Evolutionary conservation across 73 alveolate species (phyloP).

Genomic region (Tetrahymena malaccensis): DNA sequence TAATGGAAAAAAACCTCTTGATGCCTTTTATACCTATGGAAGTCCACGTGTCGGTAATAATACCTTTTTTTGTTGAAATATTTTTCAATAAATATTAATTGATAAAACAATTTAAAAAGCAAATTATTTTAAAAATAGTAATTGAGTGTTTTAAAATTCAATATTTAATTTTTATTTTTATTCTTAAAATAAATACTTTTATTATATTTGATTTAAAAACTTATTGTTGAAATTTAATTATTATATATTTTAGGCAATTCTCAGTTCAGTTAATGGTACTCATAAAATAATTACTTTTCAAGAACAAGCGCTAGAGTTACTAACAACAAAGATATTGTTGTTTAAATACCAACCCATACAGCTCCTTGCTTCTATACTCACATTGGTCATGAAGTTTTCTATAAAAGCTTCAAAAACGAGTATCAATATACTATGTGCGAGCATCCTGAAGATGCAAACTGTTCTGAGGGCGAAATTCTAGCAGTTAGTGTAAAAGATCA

Average conservation of each 20-base stretch:
- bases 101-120: too few relatives aligned
- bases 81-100: too few relatives aligned
- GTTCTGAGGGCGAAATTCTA: not conserved
- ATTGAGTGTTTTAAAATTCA: too few relatives aligned
- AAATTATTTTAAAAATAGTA: too few relatives aligned
- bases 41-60: not conserved
- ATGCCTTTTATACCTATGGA: not conserved
- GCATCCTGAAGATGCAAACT: not conserved
- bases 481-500: not conserved
- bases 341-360: not conserved
- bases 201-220: too few relatives aligned
- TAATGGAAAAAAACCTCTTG: not conserved
- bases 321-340: not conserved
- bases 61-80: too few relatives aligned
- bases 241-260: not conserved
- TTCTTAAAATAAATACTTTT: too few relatives aligned
- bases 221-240: too few relatives aligned
- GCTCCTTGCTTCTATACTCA: not conserved
- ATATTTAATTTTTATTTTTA: too few relatives aligned
- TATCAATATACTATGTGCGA: not conserved
- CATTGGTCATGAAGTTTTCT: not conserved
- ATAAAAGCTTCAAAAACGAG: not conserved
- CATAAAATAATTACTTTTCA: not conserved
- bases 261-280: not conserved
- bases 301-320: not conserved